These are phyloP conservation scores for Verticillium nubilum DNA, from an alignment of 2,329 filamentous ascomycete genomes.

Conservation along the genomic window DNA sequence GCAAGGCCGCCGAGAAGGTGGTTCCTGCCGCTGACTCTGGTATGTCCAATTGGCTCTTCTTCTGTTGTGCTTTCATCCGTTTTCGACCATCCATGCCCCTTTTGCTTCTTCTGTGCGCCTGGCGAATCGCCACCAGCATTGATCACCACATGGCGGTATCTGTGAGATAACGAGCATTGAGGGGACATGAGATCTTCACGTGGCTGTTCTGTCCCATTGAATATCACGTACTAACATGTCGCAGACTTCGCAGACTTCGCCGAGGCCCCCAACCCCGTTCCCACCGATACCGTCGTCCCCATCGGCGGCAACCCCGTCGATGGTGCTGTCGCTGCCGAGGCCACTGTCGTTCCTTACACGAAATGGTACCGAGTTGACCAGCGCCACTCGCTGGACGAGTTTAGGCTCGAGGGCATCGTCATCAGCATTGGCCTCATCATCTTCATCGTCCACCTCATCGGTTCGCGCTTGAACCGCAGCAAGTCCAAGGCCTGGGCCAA, in stretches of 20 bases:
- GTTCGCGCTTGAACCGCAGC: slow-evolving; percentile 70
- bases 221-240: slow-evolving; percentile 15
- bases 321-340: slow-evolving; percentile 36
- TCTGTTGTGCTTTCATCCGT: slow-evolving; percentile 2
- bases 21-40: slow-evolving; percentile 55
- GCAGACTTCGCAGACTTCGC: slow-evolving; percentile 94
- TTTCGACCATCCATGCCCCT: neutral
- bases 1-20: slow-evolving; percentile 51
- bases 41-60: slow-evolving; percentile 35
- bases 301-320: slow-evolving; percentile 40
- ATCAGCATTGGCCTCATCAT: slow-evolving; percentile 69
- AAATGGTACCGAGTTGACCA: slow-evolving; percentile 98
- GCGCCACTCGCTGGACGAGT: slow-evolving; percentile 77
- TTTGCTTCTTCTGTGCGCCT: neutral
- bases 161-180: neutral
- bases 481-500: slow-evolving; percentile 78
- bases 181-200: neutral
- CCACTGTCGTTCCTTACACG: slow-evolving; percentile 63
- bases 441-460: slow-evolving; percentile 74
- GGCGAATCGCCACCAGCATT: neutral
- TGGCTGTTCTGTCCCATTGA: neutral
- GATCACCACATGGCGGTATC: neutral
- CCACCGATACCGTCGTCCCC: slow-evolving; percentile 41
- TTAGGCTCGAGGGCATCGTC: slow-evolving; percentile 81
- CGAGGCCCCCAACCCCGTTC: slow-evolving; percentile 63